Evolutionary conservation across 164 flowering plant genomes (phyloP).

Genomic region (Cinnamomum micranthum): DNA sequence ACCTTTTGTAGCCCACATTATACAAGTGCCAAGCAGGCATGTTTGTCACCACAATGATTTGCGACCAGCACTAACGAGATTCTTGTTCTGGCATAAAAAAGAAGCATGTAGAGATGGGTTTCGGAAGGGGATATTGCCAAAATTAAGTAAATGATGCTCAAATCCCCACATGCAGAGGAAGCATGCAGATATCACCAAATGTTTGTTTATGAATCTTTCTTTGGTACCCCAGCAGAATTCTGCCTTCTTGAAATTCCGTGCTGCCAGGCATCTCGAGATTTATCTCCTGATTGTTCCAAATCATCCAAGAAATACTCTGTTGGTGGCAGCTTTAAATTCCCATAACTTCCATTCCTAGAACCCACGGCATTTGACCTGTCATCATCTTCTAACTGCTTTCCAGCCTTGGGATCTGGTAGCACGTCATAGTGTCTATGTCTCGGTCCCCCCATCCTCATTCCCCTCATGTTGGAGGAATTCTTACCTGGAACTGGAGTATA

Average conservation of each 20-base stretch:
- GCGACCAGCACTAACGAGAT: neutral
- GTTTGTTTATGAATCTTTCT: slow-evolving; percentile 25
- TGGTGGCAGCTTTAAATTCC: slow-evolving; percentile 35
- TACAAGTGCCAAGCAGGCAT: neutral
- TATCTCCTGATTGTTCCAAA: slow-evolving; percentile 42
- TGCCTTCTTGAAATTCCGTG: slow-evolving; percentile 50
- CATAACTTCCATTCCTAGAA: slow-evolving; percentile 47
- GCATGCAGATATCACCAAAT: neutral
- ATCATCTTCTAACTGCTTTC: slow-evolving; percentile 45
- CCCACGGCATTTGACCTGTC: slow-evolving; percentile 30
- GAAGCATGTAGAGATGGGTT: neutral
- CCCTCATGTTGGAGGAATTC: slow-evolving; percentile 38
- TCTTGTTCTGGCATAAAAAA: neutral
- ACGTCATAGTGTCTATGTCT: slow-evolving; percentile 54
- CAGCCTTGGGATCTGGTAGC: slow-evolving; percentile 60
- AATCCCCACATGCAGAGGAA: neutral
- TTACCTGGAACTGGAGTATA: slow-evolving; percentile 37
- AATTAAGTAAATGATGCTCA: neutral
- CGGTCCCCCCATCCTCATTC: slow-evolving; percentile 46
- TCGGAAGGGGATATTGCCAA: neutral
- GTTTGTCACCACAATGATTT: neutral
- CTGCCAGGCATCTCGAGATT: slow-evolving; percentile 53
- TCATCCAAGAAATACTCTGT: slow-evolving; percentile 48
- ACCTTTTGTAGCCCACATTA: neutral
- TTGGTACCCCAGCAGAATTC: slow-evolving; percentile 18